These are phyloP conservation scores for Arthromyces matolae DNA, from an alignment of 768 basidiomycete genomes.

Conservation along the genomic window DNA sequence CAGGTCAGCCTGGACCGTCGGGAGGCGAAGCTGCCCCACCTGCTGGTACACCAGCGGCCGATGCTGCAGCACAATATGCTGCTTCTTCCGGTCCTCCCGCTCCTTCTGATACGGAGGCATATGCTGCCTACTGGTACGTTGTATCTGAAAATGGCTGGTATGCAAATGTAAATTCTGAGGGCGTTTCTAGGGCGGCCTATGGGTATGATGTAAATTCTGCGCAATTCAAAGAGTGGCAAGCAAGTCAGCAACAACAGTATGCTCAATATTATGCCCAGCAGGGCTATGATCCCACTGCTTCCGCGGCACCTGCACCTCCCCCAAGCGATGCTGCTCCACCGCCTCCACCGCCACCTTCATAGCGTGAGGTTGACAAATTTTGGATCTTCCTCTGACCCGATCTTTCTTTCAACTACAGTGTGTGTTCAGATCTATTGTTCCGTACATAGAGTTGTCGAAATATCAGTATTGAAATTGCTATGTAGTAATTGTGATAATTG, in stretches of 20 bases:
- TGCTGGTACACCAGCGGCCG: conserved; percentile 46
- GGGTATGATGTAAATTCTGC: conserved; percentile 83
- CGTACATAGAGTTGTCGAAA: conserved; percentile 8
- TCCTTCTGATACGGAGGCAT: conserved; percentile 49
- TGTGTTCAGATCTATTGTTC: conserved; percentile 5
- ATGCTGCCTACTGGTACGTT: conserved; percentile 55
- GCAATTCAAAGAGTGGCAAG: conserved; percentile 80
- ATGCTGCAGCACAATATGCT: conserved; percentile 34
- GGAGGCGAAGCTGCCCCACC: conserved; percentile 46
- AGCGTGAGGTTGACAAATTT: neutral
- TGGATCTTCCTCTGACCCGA: neutral
- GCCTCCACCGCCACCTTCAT: conserved; percentile 1
- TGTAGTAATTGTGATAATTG: too few species aligned
- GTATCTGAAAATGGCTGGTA: conserved; percentile 13
- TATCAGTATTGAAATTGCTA: neutral
- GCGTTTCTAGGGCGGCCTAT: conserved; percentile 58
- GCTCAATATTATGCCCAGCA: conserved; percentile 67
- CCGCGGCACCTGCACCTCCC: conserved; percentile 29
- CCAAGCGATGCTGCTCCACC: conserved; percentile 15
- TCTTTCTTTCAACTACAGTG: neutral
- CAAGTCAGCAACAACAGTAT: conserved; percentile 70
- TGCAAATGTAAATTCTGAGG: neutral
- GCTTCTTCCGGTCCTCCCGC: conserved; percentile 38
- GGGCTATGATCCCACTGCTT: conserved; percentile 36
- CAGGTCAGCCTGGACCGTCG: conserved; percentile 48